Conservation (phyloP, 1,139 yeast species). For the Yamadazyma atmosphaerica region DNA sequence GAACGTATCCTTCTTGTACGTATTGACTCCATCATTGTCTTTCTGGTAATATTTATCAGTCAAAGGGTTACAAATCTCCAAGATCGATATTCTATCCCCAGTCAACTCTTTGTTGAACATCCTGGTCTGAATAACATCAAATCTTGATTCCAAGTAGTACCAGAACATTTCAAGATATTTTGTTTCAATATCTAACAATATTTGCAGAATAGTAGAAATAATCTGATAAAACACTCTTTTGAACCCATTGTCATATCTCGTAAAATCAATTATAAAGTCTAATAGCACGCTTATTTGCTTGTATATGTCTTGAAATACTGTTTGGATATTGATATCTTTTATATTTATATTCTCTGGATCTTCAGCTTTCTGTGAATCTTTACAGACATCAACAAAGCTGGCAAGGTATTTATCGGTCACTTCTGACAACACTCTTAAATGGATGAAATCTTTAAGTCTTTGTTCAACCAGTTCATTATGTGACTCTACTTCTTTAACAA, state of each 20-base stretch:
- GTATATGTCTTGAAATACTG: neutral
- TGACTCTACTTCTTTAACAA: constrained; percentile 1
- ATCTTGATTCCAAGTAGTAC: constrained; percentile 39
- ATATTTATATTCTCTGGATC: neutral
- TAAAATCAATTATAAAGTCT: constrained; percentile 6
- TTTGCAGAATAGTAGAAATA: constrained; percentile 6
- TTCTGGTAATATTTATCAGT: constrained; percentile 30
- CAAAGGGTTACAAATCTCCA: constrained; percentile 40
- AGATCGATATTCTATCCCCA: constrained; percentile 39
- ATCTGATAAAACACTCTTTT: constrained; percentile 10
- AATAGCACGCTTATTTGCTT: constrained; percentile 4
- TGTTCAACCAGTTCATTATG: constrained; percentile 7
- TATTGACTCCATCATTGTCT: constrained; percentile 23
- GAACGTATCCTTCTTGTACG: constrained; percentile 39
- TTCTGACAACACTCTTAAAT: constrained; percentile 5
- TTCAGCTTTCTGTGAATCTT: neutral
- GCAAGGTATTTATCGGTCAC: neutral
- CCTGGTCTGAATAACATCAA: constrained; percentile 17
- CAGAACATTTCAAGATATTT: constrained; percentile 22
- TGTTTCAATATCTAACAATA: constrained; percentile 7
- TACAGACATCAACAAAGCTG: too few species aligned
- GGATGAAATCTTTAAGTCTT: constrained; percentile 6
- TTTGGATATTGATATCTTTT: neutral
- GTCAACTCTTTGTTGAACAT: constrained; percentile 31
- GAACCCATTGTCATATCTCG: constrained; percentile 1